Evolutionary conservation across 2,329 filamentous ascomycete genomes (phyloP).

Genomic region (Penicillium capsulatum): DNA sequence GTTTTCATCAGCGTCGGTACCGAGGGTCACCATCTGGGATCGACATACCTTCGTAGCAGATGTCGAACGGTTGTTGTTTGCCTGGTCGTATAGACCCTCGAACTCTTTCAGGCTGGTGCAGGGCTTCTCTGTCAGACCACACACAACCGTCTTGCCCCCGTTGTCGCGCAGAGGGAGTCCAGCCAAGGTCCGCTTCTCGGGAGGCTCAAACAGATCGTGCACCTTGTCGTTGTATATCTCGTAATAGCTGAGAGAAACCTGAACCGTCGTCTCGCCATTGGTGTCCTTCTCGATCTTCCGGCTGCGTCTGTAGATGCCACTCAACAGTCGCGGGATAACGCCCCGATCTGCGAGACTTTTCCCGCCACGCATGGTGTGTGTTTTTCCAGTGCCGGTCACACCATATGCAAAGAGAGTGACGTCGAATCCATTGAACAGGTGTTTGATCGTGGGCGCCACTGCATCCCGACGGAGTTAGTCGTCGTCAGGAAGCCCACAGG

Average conservation of each 20-base stretch:
- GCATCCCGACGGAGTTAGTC: constrained; percentile 16
- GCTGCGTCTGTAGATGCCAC: constrained; percentile 76
- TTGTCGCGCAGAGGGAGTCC: constrained; percentile 82
- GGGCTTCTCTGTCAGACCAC: constrained; percentile 75
- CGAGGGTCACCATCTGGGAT: constrained; percentile 4
- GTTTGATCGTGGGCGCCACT: constrained; percentile 88
- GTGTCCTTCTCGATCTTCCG: constrained; percentile 82
- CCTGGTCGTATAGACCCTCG: constrained; percentile 82
- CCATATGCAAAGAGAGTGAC: constrained; percentile 90
- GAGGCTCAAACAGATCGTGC: constrained; percentile 81
- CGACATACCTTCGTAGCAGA: constrained; percentile 68
- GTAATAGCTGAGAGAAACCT: constrained; percentile 81
- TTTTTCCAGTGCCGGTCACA: constrained; percentile 90
- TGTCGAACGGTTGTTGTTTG: constrained; percentile 84
- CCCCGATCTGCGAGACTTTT: constrained; percentile 80
- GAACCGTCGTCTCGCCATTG: constrained; percentile 63
- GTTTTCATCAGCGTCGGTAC: constrained; percentile 16
- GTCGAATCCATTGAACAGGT: constrained; percentile 79
- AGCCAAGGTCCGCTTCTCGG: constrained; percentile 76
- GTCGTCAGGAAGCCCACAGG: no score
- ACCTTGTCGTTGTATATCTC: constrained; percentile 98
- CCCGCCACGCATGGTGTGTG: constrained; percentile 91
- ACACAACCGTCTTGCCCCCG: constrained; percentile 79
- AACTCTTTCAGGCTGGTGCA: constrained; percentile 87
- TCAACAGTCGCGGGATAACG: constrained; percentile 80